Base-by-base conservation (phyloP, 495 filamentous ascomycete species). In the Chaetomium cochliodes region DNA sequence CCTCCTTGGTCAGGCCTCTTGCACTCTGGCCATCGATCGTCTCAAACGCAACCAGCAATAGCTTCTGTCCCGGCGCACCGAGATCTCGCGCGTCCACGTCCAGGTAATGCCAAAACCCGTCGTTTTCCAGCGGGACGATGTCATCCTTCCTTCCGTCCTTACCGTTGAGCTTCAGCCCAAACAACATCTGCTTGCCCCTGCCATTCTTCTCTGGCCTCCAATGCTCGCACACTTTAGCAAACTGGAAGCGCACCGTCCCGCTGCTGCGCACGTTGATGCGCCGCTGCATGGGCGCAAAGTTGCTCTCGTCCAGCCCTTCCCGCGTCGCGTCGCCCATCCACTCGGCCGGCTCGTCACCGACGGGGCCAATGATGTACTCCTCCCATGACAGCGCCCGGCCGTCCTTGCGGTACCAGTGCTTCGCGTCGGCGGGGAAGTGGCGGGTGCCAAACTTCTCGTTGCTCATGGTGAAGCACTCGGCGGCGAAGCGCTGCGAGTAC, bases 361-460 rank as follows among this genome's bases (percentile, higher is more conserved):
- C 56, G 16, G 69, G 71, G 30, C 86, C 85, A 11, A 83, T 51
- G 30, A 90, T 82, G 71, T 96, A 97, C 69, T 94, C 88, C 69
- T 92, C 89, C 91, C 92, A 97, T 0, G 76, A 79, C 7, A 84
- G 75, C 1, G 69, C 65, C 12, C 78, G 63, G 5, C 78, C 77
- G 30, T 81, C 81, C 16, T 78, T 75, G 28, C 90, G 85, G 79
- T 86, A 93, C 76, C 92, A 91, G 42, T 90, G 78, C 12, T 69
- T 68, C n/a, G 75, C 76, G 65, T 97, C 83, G 2, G 67, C 60
- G 0, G 94, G 93, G 73, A 88, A 97, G 69, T 98, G 94, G 23
- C 80, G 82, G 4, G 84, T 73, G 0, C 92, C 92, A 68, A 98
- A 96, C 22, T 88, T 84, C 46, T 91, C 87, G 71, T 96, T 96